These are phyloP conservation scores for Coprinellus micaceus DNA, from an alignment of 768 basidiomycete genomes.

Conservation along the genomic window DNA sequence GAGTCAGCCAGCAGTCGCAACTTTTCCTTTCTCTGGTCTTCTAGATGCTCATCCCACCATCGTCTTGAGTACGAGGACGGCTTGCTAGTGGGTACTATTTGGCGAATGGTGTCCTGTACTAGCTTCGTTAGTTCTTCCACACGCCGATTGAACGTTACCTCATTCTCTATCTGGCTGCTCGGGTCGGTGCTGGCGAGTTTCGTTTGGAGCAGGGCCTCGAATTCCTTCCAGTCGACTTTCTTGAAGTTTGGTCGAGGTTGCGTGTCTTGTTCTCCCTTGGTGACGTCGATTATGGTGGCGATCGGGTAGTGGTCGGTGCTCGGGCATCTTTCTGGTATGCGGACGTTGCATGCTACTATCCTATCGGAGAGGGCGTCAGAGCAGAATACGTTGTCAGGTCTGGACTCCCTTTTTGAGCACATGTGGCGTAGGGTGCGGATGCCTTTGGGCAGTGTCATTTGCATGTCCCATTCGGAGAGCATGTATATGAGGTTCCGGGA, in stretches of 20 bases:
- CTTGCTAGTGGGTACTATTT: background rate
- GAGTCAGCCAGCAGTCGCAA: background rate
- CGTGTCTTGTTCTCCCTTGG: background rate
- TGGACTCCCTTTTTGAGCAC: constrained; percentile 28
- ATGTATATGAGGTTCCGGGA: constrained; percentile 23
- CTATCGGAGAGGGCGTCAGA: constrained; percentile 10
- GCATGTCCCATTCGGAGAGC: constrained; percentile 24
- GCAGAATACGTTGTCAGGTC: constrained; percentile 43
- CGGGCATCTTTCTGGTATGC: constrained; percentile 9
- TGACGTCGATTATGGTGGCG: constrained; percentile 24
- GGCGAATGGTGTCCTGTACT: constrained; percentile 10
- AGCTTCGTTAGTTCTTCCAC: constrained; percentile 3
- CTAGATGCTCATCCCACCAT: constrained; percentile 27
- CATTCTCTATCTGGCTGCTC: background rate
- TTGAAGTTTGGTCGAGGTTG: constrained; percentile 15
- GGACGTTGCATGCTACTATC: constrained; percentile 27
- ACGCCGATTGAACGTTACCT: background rate
- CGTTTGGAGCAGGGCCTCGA: constrained; percentile 10
- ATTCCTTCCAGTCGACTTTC: constrained; percentile 16
- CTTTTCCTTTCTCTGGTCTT: constrained; percentile 14
- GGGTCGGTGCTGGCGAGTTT: background rate
- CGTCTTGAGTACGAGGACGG: constrained; percentile 7
- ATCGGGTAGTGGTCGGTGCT: constrained; percentile 42
- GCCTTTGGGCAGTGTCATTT: constrained; percentile 29
- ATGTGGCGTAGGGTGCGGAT: constrained; percentile 30